These are phyloP conservation scores for Rhododendron mucronatum DNA, from an alignment of 148 eudicot species.

Conservation along the genomic window DNA sequence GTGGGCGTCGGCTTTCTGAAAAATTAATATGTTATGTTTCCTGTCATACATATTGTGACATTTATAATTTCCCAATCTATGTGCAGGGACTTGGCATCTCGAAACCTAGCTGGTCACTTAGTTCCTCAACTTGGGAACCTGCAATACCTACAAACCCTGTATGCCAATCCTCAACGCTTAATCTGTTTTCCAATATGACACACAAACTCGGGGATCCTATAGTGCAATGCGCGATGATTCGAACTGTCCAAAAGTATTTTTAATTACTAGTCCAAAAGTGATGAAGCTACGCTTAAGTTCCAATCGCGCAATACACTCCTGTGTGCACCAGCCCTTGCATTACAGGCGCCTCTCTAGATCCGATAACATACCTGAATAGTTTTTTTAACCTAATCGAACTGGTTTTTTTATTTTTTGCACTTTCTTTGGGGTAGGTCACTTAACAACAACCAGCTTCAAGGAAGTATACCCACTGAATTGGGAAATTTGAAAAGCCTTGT, in stretches of 20 bases:
- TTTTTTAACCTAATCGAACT: not conserved
- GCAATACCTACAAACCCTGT: conserved; percentile 72
- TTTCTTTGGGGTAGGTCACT: conserved; percentile 49
- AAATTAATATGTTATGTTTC: not conserved
- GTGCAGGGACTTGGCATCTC: conserved; percentile 69
- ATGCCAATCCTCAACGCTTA: not conserved
- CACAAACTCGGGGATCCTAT: too few relatives aligned
- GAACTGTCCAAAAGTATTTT: too few relatives aligned
- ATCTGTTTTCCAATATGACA: not conserved
- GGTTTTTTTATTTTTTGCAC: not conserved
- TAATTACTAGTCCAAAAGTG: too few relatives aligned
- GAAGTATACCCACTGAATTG: conserved; percentile 66
- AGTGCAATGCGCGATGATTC: too few relatives aligned
- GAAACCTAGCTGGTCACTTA: conserved; percentile 62
- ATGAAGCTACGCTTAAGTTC: too few relatives aligned
- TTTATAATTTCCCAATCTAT: not conserved
- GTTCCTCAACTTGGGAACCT: conserved; percentile 79
- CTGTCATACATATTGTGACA: not conserved
- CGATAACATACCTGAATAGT: conserved; percentile 12
- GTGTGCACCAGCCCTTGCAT: too few relatives aligned
- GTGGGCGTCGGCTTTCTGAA: too few relatives aligned
- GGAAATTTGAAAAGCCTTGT: conserved; percentile 71
- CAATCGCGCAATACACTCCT: too few relatives aligned
- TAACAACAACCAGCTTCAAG: conserved; percentile 65
- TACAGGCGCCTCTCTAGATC: too few relatives aligned